Evolutionary conservation across 2,329 filamentous ascomycete genomes (phyloP).

Genomic region (Teratosphaeria destructans): DNA sequence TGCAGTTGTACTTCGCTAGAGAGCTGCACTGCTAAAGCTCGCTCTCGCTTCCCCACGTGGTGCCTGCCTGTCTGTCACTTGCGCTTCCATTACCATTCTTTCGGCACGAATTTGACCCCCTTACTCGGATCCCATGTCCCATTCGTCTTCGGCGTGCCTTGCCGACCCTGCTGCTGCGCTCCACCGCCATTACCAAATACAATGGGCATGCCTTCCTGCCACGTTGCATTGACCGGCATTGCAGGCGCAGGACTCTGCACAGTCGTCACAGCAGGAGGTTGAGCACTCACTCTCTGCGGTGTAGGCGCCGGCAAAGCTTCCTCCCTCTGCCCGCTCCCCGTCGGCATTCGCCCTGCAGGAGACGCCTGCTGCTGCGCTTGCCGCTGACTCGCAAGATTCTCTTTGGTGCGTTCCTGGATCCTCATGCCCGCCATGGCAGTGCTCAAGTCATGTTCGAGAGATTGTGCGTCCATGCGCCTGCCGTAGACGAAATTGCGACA

Average conservation of each 20-base stretch:
- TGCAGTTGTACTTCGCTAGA: not conserved
- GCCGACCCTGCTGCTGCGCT: not conserved
- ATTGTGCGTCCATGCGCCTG: constrained; percentile 67
- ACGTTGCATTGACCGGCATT: constrained; percentile 13
- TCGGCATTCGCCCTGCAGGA: constrained; percentile 20
- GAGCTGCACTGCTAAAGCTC: not conserved
- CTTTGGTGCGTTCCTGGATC: constrained; percentile 35
- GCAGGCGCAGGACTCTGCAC: constrained; percentile 13
- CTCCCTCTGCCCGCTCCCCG: constrained; percentile 14
- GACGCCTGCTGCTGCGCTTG: constrained; percentile 24
- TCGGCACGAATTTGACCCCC: constrained; percentile 15
- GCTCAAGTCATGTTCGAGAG: constrained; percentile 58
- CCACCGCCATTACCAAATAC: constrained; percentile 15
- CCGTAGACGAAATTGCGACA: constrained; percentile 68
- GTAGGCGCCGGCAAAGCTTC: constrained; percentile 49
- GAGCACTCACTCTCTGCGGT: constrained; percentile 25
- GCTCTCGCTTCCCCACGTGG: not conserved
- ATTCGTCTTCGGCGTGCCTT: constrained; percentile 2
- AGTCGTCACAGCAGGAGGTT: constrained; percentile 23
- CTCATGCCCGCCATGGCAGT: constrained; percentile 51
- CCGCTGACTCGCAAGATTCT: constrained; percentile 28
- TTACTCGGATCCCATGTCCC: constrained; percentile 19
- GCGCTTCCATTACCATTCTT: not conserved
- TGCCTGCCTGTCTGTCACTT: not conserved
- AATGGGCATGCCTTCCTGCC: constrained; percentile 27